Evolutionary conservation across 768 basidiomycete genomes (phyloP), one percentile per base, ranked within the genome.

Genomic region (Rhodotorula babjevae): DNA sequence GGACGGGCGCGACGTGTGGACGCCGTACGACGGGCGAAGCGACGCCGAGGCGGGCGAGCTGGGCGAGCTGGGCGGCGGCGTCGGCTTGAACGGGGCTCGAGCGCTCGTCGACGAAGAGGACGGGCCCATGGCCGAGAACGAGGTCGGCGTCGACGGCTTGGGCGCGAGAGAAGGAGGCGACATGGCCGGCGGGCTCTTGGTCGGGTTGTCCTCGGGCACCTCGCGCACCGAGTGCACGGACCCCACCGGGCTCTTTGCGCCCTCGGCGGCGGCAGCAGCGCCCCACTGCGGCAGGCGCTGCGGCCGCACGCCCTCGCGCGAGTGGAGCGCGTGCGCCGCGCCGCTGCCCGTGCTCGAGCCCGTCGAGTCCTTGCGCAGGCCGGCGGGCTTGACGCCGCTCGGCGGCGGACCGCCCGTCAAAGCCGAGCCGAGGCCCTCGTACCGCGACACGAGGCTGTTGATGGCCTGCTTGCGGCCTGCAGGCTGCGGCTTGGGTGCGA

Each of bases 11-110:
- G 55, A 18, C 44, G 36, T 36, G 40, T 44, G 27, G 8, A 8
- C 25, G 14, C 33, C 36, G 50, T 27, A 27, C 18, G 47, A n/a
- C 3, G 55, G 19, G 49, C n/a, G 21, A 25, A 10, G 5, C n/a
- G 49, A 19, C 11, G 23, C 31, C 33, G 15, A n/a, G 6, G 49
- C n/a, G 33, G 29, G 4, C 16, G 64, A 10, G 29, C 60, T 29
- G 4, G 64, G 63, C 16, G 69, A 55, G 0, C 61, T 25, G 0
- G 74, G 61, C 23, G 74, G 74, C 31, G 65, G 68, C 3, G 56
- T 46, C 7, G 74, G 74, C 65, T 72, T 75, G 68, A 75, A 75
- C 40, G 70, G 70, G 33, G 27, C 61, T 2, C 60, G 60, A 6
- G 11, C 12, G 5, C 4, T 36, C 36, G 36, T 36, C 63, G 69